A percentile compares a stretch with the other conserved stretches of the same genome.
Evolutionary conservation across 2,329 filamentous ascomycete genomes (phyloP).

Genomic region (Chrysosphaeria jannelii): DNA sequence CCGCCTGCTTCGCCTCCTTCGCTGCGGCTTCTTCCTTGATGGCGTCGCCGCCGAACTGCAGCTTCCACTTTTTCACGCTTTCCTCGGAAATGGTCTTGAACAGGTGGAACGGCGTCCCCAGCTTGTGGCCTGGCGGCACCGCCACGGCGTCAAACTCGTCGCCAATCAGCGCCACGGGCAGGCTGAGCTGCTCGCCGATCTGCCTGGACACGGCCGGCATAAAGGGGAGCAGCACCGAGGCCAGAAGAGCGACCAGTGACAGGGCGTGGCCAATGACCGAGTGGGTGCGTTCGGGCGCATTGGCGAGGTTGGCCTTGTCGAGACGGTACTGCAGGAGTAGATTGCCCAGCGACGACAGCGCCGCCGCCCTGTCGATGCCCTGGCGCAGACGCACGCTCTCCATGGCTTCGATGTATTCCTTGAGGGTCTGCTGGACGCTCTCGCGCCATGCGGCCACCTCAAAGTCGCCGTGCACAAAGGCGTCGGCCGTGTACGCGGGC

Average conservation of each 20-base stretch:
- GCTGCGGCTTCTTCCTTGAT: slow-evolving; percentile 7
- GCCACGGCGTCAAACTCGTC: slow-evolving; percentile 28
- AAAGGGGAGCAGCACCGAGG: slow-evolving; percentile 52
- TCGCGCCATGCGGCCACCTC: slow-evolving; percentile 21
- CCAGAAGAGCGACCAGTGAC: slow-evolving; percentile 58
- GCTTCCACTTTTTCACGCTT: slow-evolving; percentile 42
- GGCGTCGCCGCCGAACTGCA: slow-evolving; percentile 20
- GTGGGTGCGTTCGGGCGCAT: slow-evolving; percentile 21
- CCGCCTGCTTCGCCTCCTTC: slow-evolving; percentile 8
- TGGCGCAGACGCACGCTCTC: slow-evolving; percentile 41
- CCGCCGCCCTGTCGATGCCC: slow-evolving; percentile 32
- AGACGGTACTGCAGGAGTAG: slow-evolving; percentile 15
- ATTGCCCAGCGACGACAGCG: slow-evolving; percentile 28
- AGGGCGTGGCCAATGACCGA: slow-evolving; percentile 47
- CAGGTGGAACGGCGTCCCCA: slow-evolving; percentile 25
- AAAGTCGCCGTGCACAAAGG: slow-evolving; percentile 16
- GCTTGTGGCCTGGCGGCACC: slow-evolving; percentile 44
- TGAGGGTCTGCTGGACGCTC: slow-evolving; percentile 35
- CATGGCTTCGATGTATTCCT: slow-evolving; percentile 34
- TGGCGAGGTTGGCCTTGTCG: slow-evolving; percentile 15
- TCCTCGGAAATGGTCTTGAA: slow-evolving; percentile 44
- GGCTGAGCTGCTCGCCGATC: slow-evolving; percentile 43
- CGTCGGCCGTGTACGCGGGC: slow-evolving; percentile 27
- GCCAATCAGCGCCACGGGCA: slow-evolving; percentile 28
- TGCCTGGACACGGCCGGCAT: slow-evolving; percentile 50